These are phyloP conservation scores for Clitoria ternatea DNA, from an alignment of 306 rosid genomes.

Conservation along the genomic window DNA sequence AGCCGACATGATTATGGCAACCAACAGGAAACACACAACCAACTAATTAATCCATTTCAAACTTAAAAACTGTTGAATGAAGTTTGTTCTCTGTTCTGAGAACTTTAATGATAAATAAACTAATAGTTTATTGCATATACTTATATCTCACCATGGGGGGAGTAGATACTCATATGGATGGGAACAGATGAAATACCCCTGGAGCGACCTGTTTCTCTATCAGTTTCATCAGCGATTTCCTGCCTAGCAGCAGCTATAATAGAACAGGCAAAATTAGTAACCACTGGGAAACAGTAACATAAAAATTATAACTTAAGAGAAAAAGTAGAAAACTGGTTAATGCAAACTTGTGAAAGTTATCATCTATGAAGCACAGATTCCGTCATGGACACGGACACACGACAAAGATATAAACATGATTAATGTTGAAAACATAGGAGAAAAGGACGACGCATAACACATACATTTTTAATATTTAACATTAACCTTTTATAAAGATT, in stretches of 20 bases:
- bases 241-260: conserved; percentile 91
- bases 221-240: conserved; percentile 95
- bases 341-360: not conserved
- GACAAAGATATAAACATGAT: too few species aligned
- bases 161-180: conserved; percentile 90
- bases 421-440: too few species aligned
- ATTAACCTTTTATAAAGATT: too few species aligned
- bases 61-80: conserved; percentile 37
- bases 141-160: conserved; percentile 77
- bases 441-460: too few species aligned
- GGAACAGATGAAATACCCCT: conserved; percentile 92
- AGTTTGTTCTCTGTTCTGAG: conserved; percentile 42
- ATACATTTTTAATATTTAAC: too few species aligned
- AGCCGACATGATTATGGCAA: not conserved
- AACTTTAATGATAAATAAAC: not conserved
- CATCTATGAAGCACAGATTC: too few species aligned
- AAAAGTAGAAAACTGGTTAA: not conserved
- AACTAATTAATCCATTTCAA: conserved; percentile 25
- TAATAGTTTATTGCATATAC: conserved; percentile 3
- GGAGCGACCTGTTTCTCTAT: conserved; percentile 90
- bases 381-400: too few species aligned
- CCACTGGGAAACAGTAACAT: conserved; percentile 27
- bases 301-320: not conserved
- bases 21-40: not conserved
- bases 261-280: conserved; percentile 29